Evolutionary conservation across 129 eudicot species (phyloP), one percentile per base, ranked within the genome.

Genomic region (Sambucus nigra): DNA sequence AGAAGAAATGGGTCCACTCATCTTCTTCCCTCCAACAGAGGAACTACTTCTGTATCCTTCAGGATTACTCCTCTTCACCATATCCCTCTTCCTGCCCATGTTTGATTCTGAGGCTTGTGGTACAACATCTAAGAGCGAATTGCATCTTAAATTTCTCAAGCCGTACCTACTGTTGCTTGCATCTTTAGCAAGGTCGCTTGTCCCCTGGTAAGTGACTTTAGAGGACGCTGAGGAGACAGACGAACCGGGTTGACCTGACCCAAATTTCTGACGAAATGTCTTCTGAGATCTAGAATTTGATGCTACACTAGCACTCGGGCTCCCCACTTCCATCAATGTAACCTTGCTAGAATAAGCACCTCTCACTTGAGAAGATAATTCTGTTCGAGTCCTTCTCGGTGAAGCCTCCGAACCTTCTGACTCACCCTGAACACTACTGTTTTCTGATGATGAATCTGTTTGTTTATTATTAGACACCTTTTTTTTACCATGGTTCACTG

Each of bases 1-100:
- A 16, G 60, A 13, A 21, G 69, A 44, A 27, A n/a, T n/a, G n/a
- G 60, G 32, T 13, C 69, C 69, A 44, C 32, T 54, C 13, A 55
- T 51, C 58, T 64, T 84, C 69, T 83, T 82, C 53, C 79, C 88
- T 69, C 74, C 59, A 35, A 46, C 59, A 65, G 88, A 66, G 41
- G 75, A 73, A 51, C 86, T 76, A 54, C 76, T 74, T 67, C n/a
- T n/a, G n/a, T 84, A 95, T 18, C 79, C 78, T 70, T 76, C 92
- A 23, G 65, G 54, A 23, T 40, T 68, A 77, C 78, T 81, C 67
- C 72, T 81, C 56, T 57, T 66, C 5, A 47, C 66, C 46, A 54
- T 29, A 26, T 50, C 72, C 60, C n/a, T n/a, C n/a, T 63, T 74
- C 62, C 64, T 65, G 24, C 59, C 58, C 20, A 39, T 44, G 62